Evolutionary conservation across 176 grass and related monocot genomes (phyloP).

Genomic region (Otatea glauca): DNA sequence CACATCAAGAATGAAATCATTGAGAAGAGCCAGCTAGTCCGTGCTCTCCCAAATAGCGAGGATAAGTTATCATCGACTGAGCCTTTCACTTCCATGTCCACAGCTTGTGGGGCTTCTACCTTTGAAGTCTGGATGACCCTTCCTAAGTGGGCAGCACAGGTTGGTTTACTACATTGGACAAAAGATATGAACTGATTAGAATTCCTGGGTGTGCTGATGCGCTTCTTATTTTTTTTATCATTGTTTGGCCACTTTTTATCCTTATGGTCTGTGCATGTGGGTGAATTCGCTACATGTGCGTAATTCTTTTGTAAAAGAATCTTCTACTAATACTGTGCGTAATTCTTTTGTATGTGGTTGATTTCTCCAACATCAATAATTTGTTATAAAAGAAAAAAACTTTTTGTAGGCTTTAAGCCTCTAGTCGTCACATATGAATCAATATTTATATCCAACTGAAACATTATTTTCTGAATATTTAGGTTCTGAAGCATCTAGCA

Average conservation of each 20-base stretch:
- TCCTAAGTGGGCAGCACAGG: conserved; percentile 95
- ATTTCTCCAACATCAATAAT: neutral
- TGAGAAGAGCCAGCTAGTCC: conserved; percentile 90
- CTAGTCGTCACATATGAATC: conserved; percentile 4
- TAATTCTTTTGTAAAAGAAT: neutral
- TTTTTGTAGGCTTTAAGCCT: conserved; percentile 1
- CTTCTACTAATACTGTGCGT: neutral
- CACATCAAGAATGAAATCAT: conserved; percentile 93
- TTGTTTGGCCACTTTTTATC: conserved; percentile 18
- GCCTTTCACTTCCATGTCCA: conserved; percentile 72
- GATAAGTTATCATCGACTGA: conserved; percentile 55
- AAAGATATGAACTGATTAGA: conserved; percentile 26
- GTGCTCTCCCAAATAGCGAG: conserved; percentile 59
- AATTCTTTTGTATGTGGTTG: neutral
- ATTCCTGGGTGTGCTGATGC: conserved; percentile 1
- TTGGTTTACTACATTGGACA: conserved; percentile 44
- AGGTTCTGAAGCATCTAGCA: conserved; percentile 94
- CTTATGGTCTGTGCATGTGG: neutral
- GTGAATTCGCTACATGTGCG: neutral
- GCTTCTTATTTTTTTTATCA: neutral
- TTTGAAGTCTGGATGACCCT: conserved; percentile 96
- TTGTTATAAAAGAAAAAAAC: neutral
- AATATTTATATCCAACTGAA: conserved; percentile 21
- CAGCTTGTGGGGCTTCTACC: conserved; percentile 77
- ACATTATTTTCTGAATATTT: conserved; percentile 43